Evolutionary conservation across 1,139 yeast genomes (phyloP), one percentile per base, ranked within the genome.

Genomic region (Geotrichum fermentans): DNA sequence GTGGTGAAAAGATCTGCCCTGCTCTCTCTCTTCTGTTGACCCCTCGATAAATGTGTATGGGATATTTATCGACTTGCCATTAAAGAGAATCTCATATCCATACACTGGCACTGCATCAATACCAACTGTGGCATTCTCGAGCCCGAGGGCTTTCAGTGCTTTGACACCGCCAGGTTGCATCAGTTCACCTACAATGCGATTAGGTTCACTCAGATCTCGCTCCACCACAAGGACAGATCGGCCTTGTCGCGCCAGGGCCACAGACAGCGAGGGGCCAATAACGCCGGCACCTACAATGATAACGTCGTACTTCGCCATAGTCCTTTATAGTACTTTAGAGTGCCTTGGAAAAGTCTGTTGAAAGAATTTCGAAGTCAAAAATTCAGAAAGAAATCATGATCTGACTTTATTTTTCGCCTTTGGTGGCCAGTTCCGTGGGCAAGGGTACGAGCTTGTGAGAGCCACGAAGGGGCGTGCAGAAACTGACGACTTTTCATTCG

Each of bases 101-200:
- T 76, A 69, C 39, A 82, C 87, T 24, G 79, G 79, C 17, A 79
- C 76, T 11, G 97, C 97, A 43, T 82, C 92, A 51, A 92, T 92
- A 52, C 79, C 79, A 60, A 88, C 87, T 39, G 92, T 70, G 1
- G 95, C 82, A 55, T 80, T 78, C 24, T 77, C 77, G 85, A 92
- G 80, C 3, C 97, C 97, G 30, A 92, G 72, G 57, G 85, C 82
- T 56, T 76, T 73, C 52, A 92, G 73, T 0, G 96, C 94, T 62
- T 83, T 79, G 33, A 90, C 72, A 13, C 98, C 98, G 24, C 89
- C 92, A 3, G 99, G 99, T 67, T 92, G 99, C 75, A 92, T 75
- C 61, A 92, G 75, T 66, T 92, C 99, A 38, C 99, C 99, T 35
- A 92, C 98, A 52, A 92, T 92, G 58, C 98, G 77, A 66, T 92